phyloP scores from a whole-genome alignment of 2,329 filamentous ascomycete species.

The Neobulgaria alba region DNA sequence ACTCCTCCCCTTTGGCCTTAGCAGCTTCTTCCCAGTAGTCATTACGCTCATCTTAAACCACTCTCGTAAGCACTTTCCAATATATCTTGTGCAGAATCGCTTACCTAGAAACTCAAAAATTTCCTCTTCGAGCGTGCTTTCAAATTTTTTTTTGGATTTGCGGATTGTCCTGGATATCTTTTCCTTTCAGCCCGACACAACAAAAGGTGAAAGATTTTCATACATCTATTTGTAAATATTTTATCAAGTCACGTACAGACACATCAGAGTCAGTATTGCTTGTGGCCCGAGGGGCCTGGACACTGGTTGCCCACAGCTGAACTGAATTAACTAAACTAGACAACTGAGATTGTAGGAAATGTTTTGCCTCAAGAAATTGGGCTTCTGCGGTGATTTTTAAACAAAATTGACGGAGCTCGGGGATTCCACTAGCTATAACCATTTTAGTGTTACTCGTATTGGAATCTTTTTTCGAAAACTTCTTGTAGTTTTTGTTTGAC shows the following conservation, averaged over 20 bases:
- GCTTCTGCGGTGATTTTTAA: constrained; percentile 28
- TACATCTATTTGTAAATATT: constrained; percentile 11
- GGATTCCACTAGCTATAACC: constrained; percentile 27
- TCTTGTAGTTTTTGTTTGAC: constrained; percentile 30
- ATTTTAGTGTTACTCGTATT: constrained; percentile 22
- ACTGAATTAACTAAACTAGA: constrained; percentile 26
- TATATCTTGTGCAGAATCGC: constrained; percentile 1
- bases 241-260: constrained; percentile 11
- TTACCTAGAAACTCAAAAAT: constrained; percentile 12
- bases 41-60: constrained; percentile 9
- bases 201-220: background rate
- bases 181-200: constrained; percentile 4
- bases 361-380: constrained; percentile 25
- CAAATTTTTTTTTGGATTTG: constrained; percentile 4
- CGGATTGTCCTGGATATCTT: constrained; percentile 6
- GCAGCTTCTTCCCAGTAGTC: constrained; percentile 11
- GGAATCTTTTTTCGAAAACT: constrained; percentile 27
- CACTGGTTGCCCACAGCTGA: constrained; percentile 22
- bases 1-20: constrained; percentile 6
- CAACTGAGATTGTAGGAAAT: constrained; percentile 25
- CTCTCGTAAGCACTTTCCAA: constrained; percentile 1
- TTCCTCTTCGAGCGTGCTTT: constrained; percentile 9
- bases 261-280: constrained; percentile 4
- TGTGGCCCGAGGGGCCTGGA: constrained; percentile 9
- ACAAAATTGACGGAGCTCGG: constrained; percentile 29